These are phyloP conservation scores for Exophiala xenobiotica DNA, from an alignment of 2,329 filamentous ascomycete species.

Conservation along the genomic window DNA sequence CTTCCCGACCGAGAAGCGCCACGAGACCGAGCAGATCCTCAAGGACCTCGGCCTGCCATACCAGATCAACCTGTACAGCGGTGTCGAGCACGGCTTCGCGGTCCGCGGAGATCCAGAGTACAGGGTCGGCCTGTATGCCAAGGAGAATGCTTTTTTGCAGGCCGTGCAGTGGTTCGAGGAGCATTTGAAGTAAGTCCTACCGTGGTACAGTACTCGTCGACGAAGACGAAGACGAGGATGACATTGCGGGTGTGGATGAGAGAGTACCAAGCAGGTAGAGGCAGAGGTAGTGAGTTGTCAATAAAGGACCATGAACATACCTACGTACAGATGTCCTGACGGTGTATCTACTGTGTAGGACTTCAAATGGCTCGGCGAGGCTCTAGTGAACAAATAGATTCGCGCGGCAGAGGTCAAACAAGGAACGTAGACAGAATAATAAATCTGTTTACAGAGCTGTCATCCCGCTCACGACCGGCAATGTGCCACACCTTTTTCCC, in stretches of 20 bases:
- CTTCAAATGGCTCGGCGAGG: slow-evolving; percentile 3
- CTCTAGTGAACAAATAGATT: background rate
- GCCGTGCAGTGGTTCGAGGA: slow-evolving; percentile 75
- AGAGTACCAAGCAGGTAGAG: background rate
- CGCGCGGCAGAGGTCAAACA: background rate
- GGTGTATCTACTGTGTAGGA: slow-evolving; percentile 1
- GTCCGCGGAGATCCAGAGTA: slow-evolving; percentile 64
- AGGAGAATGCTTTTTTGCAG: slow-evolving; percentile 79
- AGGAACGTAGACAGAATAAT: background rate
- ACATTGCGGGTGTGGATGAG: no score
- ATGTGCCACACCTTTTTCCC: no score
- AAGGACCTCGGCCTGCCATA: slow-evolving; percentile 59
- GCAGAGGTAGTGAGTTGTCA: background rate
- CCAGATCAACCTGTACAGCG: slow-evolving; percentile 74
- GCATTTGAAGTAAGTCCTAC: slow-evolving; percentile 37
- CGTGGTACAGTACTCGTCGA: no score
- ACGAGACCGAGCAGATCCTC: slow-evolving; percentile 65
- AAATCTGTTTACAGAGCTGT: background rate
- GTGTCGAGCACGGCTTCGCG: slow-evolving; percentile 72
- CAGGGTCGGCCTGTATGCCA: slow-evolving; percentile 63
- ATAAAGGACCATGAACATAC: no score
- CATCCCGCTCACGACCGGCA: no score
- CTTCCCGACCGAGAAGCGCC: slow-evolving; percentile 63
- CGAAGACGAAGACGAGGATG: no score
- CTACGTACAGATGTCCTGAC: no score